Base-by-base conservation (phyloP, 768 basidiomycete genomes). In the Cystofilobasidium capitatum region DNA sequence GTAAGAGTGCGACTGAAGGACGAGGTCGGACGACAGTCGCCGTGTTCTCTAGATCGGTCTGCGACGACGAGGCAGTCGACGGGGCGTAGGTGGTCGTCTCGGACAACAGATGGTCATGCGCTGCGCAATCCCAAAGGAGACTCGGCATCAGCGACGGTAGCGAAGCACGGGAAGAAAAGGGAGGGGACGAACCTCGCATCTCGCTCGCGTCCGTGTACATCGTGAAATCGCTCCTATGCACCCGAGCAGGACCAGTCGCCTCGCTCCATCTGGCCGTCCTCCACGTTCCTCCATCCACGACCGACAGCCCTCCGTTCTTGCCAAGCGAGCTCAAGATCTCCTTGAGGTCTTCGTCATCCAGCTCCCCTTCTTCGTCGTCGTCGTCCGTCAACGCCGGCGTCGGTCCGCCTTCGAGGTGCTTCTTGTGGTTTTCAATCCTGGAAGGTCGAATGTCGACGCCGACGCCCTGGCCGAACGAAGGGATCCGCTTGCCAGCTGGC, bases 381-480 rank as follows among this genome's bases (percentile, higher is more conserved):
- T 61, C 69, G 40, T 66, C 72, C 51, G 70, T 66, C 44, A 7
- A 14, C 39, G 8, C 40, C 39, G 16, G 51, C 64, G 37, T 62
- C 45, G 22, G n/a, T n/a, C n/a, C n/a, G n/a, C n/a, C n/a, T n/a
- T 65, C 55, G 6, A 39, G 42, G 26, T 59, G 66, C 37, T 63
- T 36, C 31, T 39, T 39, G 36, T 65, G 44, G 13, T 63, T 42
- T 5, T 42, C 64, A 26, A 36, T 51, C 17, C 55, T 36, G 26
- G 36, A 60, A 26, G 37, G 31, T 45, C 82, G 78, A 59, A 87
- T 83, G 51, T 84, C 81, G 73, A 83, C 83, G 3, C 82, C 86
- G 20, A 87, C 78, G 24, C 85, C 88, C 78, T 84, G 79, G 0
- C 88, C 88, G 74, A 92, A 92, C 77, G 88, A 91, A 0, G 89